These are phyloP conservation scores for Sanghuangporus sanghuang DNA, from an alignment of 1,284 basidiomycete genomes.

Conservation along the genomic window DNA sequence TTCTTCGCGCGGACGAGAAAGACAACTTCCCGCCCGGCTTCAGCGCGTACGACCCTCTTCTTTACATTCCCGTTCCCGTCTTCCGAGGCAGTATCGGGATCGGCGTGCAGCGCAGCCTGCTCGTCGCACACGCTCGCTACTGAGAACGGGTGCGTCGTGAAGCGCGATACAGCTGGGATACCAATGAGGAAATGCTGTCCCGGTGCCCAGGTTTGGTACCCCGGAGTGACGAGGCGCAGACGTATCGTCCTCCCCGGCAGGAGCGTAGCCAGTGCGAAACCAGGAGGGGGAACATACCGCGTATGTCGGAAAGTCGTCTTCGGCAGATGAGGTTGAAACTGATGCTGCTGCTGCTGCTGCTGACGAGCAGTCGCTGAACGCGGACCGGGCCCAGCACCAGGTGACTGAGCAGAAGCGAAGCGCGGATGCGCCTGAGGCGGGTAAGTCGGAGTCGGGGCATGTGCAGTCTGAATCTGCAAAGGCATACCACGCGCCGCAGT, in stretches of 20 bases:
- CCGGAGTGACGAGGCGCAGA: conserved; percentile 61
- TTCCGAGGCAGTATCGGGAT: not conserved
- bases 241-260: conserved; percentile 77
- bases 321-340: not conserved
- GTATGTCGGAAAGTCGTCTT: conserved; percentile 10
- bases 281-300: conserved; percentile 49
- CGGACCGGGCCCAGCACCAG: conserved; percentile 2
- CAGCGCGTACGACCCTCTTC: conserved; percentile 30
- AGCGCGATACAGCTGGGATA: conserved; percentile 62
- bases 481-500: not conserved
- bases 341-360: not conserved
- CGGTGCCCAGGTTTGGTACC: conserved; percentile 64
- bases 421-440: not conserved
- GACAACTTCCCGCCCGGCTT: conserved; percentile 54
- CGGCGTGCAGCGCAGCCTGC: conserved; percentile 31
- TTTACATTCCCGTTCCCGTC: conserved; percentile 27
- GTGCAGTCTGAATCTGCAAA: not conserved
- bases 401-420: not conserved
- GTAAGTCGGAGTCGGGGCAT: not conserved
- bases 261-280: conserved; percentile 74
- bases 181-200: conserved; percentile 78
- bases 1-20: conserved; percentile 73
- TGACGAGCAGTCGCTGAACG: not conserved
- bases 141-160: conserved; percentile 81
- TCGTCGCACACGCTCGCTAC: conserved; percentile 65